Evolutionary conservation across 2,329 filamentous ascomycete genomes (phyloP).

Genomic region (Alternaria triticina): DNA sequence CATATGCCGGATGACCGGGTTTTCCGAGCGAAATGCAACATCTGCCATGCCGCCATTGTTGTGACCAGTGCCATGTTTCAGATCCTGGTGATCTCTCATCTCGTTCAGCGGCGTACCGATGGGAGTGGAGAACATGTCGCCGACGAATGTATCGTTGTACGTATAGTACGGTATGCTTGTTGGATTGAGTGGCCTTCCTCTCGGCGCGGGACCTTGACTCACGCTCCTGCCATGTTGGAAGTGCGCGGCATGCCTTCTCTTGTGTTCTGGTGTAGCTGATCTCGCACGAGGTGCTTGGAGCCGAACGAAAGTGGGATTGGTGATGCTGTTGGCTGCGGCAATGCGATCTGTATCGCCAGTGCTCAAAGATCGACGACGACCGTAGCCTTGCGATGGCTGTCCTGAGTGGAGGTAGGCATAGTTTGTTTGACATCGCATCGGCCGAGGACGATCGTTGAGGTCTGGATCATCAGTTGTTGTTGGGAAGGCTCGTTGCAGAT

Average conservation of each 20-base stretch:
- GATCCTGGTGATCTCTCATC: not conserved
- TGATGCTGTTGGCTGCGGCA: slow-evolving; percentile 1
- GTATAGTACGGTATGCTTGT: slow-evolving; percentile 14
- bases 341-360: slow-evolving; percentile 26
- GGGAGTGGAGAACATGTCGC: slow-evolving; percentile 12
- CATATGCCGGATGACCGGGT: slow-evolving; percentile 27
- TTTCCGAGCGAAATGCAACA: not conserved
- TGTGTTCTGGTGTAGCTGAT: slow-evolving; percentile 8
- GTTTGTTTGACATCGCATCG: slow-evolving; percentile 12
- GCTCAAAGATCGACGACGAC: slow-evolving; percentile 40
- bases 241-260: slow-evolving; percentile 1
- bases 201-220: slow-evolving; percentile 10
- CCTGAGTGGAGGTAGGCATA: slow-evolving; percentile 1
- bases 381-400: slow-evolving; percentile 11
- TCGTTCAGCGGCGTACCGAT: slow-evolving; percentile 23
- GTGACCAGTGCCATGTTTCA: not conserved
- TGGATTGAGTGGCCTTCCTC: slow-evolving; percentile 2
- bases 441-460: slow-evolving; percentile 7
- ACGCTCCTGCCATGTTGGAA: slow-evolving; percentile 4
- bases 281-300: slow-evolving; percentile 23
- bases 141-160: not conserved
- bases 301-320: slow-evolving; percentile 32
- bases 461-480: not conserved
- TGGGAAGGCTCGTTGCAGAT: slow-evolving; percentile 17
- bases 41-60: not conserved